Percentiles rank a stretch among this genome's conserved stretches.
These are phyloP conservation scores for Porodaedalea pini DNA, from an alignment of 1,284 basidiomycete species.

Conservation along the genomic window DNA sequence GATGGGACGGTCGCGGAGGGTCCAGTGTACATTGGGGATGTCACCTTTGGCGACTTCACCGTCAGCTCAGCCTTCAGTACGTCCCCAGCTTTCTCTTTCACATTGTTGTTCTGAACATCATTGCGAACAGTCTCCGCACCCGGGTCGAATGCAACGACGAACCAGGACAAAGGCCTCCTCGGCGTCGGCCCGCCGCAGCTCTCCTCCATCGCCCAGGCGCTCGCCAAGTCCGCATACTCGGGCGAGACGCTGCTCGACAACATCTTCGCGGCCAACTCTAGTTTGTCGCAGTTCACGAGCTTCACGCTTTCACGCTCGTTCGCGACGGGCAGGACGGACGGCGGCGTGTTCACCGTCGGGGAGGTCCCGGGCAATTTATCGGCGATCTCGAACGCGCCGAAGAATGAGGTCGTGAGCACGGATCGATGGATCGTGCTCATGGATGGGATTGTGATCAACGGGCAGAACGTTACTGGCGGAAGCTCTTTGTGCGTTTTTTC, in stretches of 20 bases:
- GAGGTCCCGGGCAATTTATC: slow-evolving; percentile 16
- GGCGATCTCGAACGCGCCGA: neutral
- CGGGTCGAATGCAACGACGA: slow-evolving; percentile 21
- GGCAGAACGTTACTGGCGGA: slow-evolving; percentile 11
- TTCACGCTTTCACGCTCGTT: slow-evolving; percentile 19
- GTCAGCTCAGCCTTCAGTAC: slow-evolving; percentile 19
- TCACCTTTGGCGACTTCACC: slow-evolving; percentile 19
- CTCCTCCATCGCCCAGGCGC: slow-evolving; percentile 13
- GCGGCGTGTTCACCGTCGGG: slow-evolving; percentile 21
- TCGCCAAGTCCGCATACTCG: slow-evolving; percentile 3
- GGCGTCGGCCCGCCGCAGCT: slow-evolving; percentile 21
- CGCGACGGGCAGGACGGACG: slow-evolving; percentile 18
- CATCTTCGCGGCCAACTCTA: slow-evolving; percentile 17
- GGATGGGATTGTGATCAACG: slow-evolving; percentile 21
- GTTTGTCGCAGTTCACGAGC: slow-evolving; percentile 16
- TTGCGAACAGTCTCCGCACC: slow-evolving; percentile 17
- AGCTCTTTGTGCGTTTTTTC: slow-evolving; percentile 14
- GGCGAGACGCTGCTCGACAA: slow-evolving; percentile 20
- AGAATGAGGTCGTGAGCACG: slow-evolving; percentile 13
- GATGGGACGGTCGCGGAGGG: slow-evolving; percentile 19
- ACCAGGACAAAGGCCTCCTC: slow-evolving; percentile 19
- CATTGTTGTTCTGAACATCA: neutral
- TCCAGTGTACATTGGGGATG: slow-evolving; percentile 11
- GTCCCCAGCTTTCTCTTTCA: neutral
- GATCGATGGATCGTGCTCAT: slow-evolving; percentile 21